phyloP scores from a whole-genome alignment of 73 alveolate genomes.

The Tetrahymena malaccensis region DNA sequence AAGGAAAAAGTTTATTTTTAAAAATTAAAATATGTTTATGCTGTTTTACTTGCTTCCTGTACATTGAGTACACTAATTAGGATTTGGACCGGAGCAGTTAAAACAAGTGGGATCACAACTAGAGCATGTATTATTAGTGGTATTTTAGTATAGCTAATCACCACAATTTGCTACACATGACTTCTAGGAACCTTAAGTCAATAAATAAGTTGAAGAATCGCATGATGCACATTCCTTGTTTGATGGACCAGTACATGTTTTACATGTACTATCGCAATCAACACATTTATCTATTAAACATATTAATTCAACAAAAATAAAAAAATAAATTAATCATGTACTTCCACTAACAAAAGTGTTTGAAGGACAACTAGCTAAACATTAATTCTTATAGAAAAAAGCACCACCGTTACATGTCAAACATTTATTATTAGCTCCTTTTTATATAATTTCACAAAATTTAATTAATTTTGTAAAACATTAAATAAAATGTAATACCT shows the following conservation, averaged over 20 bases:
- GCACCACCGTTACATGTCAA: not conserved
- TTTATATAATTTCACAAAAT: not conserved
- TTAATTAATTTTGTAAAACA: not conserved
- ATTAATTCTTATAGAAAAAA: not conserved
- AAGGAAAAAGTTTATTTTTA: not conserved
- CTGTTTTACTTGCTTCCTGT: not conserved
- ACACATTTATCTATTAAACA: not conserved
- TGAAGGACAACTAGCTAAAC: not conserved
- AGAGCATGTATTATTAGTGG: not conserved
- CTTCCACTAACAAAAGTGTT: not conserved
- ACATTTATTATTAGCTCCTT: not conserved
- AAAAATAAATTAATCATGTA: not conserved
- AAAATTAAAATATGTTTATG: not conserved
- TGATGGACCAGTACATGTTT: not conserved
- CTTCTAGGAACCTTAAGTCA: not conserved
- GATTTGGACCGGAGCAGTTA: not conserved
- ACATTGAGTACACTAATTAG: not conserved
- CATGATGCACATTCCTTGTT: not conserved
- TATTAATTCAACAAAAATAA: not conserved
- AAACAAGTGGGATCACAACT: not conserved
- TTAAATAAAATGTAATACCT: not conserved
- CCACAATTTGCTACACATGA: not conserved
- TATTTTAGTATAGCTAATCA: not conserved
- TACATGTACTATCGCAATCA: not conserved
- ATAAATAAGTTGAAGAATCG: not conserved